Conservation (phyloP, 805 yeast species). For the Cyberlindnera saturnus region DNA sequence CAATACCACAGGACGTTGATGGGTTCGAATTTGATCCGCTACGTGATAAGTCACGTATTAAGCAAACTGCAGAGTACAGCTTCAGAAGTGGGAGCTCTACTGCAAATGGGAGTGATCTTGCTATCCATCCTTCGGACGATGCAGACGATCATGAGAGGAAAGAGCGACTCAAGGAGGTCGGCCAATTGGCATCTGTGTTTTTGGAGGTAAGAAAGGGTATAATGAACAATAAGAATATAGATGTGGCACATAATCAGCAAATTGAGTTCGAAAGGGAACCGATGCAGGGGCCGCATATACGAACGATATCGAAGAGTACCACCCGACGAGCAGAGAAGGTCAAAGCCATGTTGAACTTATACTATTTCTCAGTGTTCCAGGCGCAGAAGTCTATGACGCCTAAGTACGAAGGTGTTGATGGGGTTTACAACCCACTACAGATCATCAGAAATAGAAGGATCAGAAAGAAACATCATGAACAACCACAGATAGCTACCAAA, state of each 20-base stretch:
- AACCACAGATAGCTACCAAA: conserved; percentile 38
- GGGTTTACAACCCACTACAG: conserved; percentile 76
- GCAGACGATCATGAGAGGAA: conserved; percentile 6
- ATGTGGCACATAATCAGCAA: conserved; percentile 17
- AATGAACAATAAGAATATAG: conserved; percentile 37
- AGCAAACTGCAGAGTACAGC: not conserved
- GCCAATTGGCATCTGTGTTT: conserved; percentile 34
- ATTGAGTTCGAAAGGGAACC: conserved; percentile 18
- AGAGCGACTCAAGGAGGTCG: conserved; percentile 25
- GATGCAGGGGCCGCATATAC: conserved; percentile 12
- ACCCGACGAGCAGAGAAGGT: conserved; percentile 44
- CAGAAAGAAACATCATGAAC: conserved; percentile 44
- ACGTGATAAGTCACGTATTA: not conserved
- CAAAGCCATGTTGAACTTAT: conserved; percentile 29
- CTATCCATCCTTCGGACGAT: not conserved
- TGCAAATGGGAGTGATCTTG: not conserved
- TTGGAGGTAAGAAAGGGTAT: conserved; percentile 37
- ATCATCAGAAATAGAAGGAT: conserved; percentile 67
- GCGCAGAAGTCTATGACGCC: conserved; percentile 12
- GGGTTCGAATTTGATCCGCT: conserved; percentile 24
- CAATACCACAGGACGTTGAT: conserved; percentile 1
- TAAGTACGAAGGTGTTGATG: conserved; percentile 44
- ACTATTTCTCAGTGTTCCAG: conserved; percentile 21
- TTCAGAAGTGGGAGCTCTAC: conserved; percentile 7
- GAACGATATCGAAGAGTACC: conserved; percentile 29